phyloP scores from a whole-genome alignment of 2,329 filamentous ascomycete species.

The Colletotrichum nymphaeae region DNA sequence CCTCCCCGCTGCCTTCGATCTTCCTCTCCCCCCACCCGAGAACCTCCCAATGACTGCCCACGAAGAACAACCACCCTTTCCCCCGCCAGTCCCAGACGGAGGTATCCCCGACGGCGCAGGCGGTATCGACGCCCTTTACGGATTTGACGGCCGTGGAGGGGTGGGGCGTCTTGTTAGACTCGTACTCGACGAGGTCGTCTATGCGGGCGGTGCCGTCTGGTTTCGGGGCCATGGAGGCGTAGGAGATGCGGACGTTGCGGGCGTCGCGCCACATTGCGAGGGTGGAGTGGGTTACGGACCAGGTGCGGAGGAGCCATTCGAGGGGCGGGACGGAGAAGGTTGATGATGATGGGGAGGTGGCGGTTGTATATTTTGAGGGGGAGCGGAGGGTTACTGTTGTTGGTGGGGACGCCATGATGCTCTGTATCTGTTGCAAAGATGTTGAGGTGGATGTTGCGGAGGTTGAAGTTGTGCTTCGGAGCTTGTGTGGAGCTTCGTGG shows the following conservation, averaged over 20 bases:
- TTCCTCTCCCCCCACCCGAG: slow-evolving; percentile 76
- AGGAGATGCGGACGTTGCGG: slow-evolving; percentile 84
- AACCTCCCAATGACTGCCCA: slow-evolving; percentile 83
- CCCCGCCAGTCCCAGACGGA: slow-evolving; percentile 81
- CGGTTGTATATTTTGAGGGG: slow-evolving; percentile 61
- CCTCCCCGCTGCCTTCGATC: slow-evolving; percentile 48
- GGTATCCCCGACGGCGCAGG: slow-evolving; percentile 43
- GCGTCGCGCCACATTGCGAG: slow-evolving; percentile 84
- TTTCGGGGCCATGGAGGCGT: slow-evolving; percentile 63
- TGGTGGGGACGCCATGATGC: slow-evolving; percentile 30
- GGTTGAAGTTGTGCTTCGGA: not conserved
- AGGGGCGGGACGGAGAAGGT: slow-evolving; percentile 58
- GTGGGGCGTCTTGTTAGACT: slow-evolving; percentile 55
- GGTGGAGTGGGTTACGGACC: slow-evolving; percentile 81
- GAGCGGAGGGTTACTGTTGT: slow-evolving; percentile 36
- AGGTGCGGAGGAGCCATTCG: slow-evolving; percentile 73
- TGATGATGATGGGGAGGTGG: slow-evolving; percentile 38
- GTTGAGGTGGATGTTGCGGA: not conserved
- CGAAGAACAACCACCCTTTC: slow-evolving; percentile 78
- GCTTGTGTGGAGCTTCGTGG: not conserved
- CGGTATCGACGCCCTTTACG: slow-evolving; percentile 74
- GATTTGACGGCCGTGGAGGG: slow-evolving; percentile 60
- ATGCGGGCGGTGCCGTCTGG: slow-evolving; percentile 59
- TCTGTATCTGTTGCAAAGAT: not conserved
- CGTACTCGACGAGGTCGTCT: slow-evolving; percentile 80